Conservation (phyloP, 2,329 filamentous ascomycete species). For the Chaetomium olivaceum region DNA sequence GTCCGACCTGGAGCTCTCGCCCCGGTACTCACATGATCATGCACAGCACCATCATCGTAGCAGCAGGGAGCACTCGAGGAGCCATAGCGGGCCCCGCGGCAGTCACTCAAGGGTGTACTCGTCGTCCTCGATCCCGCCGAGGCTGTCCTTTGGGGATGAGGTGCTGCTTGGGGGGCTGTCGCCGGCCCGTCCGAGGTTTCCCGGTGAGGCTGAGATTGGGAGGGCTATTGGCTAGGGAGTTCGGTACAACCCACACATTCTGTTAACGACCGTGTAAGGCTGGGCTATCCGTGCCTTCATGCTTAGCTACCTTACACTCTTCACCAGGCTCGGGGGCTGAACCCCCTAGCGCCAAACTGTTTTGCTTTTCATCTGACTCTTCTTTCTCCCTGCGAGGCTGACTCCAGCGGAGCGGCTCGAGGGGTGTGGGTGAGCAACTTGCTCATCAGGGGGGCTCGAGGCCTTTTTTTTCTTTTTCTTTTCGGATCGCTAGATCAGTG, state of each 20-base stretch:
- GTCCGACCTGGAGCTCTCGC: conserved; percentile 41
- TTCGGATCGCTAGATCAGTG: conserved; percentile 10
- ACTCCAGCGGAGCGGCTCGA: conserved; percentile 5
- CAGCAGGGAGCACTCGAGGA: conserved; percentile 12
- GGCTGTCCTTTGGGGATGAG: conserved; percentile 51
- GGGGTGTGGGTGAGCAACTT: not conserved
- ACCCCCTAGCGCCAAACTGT: not conserved
- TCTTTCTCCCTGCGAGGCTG: not conserved
- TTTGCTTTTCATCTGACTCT: conserved; percentile 10
- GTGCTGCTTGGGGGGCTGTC: conserved; percentile 48
- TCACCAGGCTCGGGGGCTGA: not conserved
- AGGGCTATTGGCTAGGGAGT: conserved; percentile 56
- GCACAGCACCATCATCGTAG: not conserved
- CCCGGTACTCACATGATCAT: conserved; percentile 40
- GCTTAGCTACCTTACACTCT: not conserved
- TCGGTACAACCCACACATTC: not conserved
- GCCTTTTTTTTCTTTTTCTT: conserved; percentile 11
- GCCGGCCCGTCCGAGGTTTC: conserved; percentile 47
- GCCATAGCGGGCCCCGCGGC: conserved; percentile 1
- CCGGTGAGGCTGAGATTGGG: conserved; percentile 51
- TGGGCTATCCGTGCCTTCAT: not conserved
- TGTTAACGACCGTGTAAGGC: not conserved
- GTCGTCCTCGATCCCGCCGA: conserved; percentile 46
- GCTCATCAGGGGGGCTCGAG: conserved; percentile 3
- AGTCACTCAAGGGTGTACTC: conserved; percentile 47